Base-by-base conservation (phyloP, 352 stramenopile species). In the Pythium periplocum region DNA sequence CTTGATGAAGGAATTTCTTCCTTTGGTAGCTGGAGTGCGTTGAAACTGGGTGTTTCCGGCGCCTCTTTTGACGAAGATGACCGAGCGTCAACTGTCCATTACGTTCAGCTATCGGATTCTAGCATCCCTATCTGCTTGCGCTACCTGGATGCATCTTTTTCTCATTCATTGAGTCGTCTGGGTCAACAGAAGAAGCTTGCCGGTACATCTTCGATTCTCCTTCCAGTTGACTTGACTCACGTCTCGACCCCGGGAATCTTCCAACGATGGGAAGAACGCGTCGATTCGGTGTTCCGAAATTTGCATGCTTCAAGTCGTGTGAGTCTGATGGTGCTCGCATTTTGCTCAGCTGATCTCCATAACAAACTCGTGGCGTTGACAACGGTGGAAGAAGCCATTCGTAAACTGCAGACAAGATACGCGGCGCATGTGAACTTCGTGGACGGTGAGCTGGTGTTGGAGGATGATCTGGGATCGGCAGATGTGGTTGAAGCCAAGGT, bases 1-100 rank as follows among this genome's bases (percentile, higher is more conserved):
- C 47, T 86, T 37, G 72, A 86, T 51, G 63, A 60, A 48, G 60
- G 66, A 6, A 61, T 63, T 4, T 82, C 77, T 10, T 83, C 73
- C 1, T 90, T 93, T 66, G 83, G 79, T 6, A 73, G 73, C 35
- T 93, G 83, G 83, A 86, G 78, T 35, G 82, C 79, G 4, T 63
- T 81, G 33, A 80, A 75, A 53, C 57, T 69, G 47, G 79, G 82
- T 9, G 65, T 81, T 31, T 48, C 57, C 6, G 51, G 41, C 2
- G 62, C 51, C 0, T 52, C 52, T 6, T 45, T 65, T 2, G 67
- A 72, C 17, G 64, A 71, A 50, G 60, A 63, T 9, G 52, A 66
- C 7, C 45, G 46, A 17, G 38, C 60, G 9, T 69, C 61, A 5
- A 59, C 51, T 11, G 51, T 66, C 2, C 49, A 58, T 44, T 35